phyloP scores from a whole-genome alignment of 1,139 yeast species.

The Pneumocystis carinii region DNA sequence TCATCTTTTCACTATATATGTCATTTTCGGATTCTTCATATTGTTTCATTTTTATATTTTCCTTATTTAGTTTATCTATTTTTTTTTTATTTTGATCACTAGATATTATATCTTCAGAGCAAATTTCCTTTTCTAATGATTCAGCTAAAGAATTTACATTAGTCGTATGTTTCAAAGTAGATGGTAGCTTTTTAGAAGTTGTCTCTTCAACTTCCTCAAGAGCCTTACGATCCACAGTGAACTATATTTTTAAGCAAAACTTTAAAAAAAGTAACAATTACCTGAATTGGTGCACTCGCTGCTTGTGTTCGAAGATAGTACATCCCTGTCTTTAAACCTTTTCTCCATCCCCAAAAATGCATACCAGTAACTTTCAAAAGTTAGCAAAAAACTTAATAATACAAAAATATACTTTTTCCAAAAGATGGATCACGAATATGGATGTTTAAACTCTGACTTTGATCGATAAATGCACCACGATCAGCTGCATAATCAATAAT shows the following conservation, averaged over 20 bases:
- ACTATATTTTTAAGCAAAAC: slow-evolving; percentile 30
- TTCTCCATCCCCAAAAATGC: slow-evolving; percentile 97
- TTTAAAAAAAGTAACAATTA: neutral
- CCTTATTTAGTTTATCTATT: slow-evolving; percentile 9
- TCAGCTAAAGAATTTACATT: slow-evolving; percentile 22
- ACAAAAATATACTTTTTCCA: slow-evolving; percentile 37
- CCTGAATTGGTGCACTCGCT: slow-evolving; percentile 70
- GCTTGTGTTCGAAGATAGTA: slow-evolving; percentile 92
- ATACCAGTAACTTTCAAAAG: slow-evolving; percentile 51
- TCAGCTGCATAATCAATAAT: slow-evolving; percentile 94
- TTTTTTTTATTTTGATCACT: neutral
- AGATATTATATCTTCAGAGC: neutral
- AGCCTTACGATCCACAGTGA: slow-evolving; percentile 57
- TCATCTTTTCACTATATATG: slow-evolving; percentile 79
- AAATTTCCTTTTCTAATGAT: slow-evolving; percentile 9
- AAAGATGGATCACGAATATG: slow-evolving; percentile 75
- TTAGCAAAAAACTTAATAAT: neutral
- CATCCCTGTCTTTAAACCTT: slow-evolving; percentile 96
- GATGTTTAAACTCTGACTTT: slow-evolving; percentile 81
- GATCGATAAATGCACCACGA: slow-evolving; percentile 85
- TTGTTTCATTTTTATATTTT: slow-evolving; percentile 16
- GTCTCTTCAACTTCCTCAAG: slow-evolving; percentile 23
- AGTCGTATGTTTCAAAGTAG: slow-evolving; percentile 18
- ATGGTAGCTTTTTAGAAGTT: slow-evolving; percentile 17
- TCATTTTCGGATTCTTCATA: slow-evolving; percentile 33